Conservation (phyloP, 108 stramenopile species). For the Cyclotella sp. region DNA sequence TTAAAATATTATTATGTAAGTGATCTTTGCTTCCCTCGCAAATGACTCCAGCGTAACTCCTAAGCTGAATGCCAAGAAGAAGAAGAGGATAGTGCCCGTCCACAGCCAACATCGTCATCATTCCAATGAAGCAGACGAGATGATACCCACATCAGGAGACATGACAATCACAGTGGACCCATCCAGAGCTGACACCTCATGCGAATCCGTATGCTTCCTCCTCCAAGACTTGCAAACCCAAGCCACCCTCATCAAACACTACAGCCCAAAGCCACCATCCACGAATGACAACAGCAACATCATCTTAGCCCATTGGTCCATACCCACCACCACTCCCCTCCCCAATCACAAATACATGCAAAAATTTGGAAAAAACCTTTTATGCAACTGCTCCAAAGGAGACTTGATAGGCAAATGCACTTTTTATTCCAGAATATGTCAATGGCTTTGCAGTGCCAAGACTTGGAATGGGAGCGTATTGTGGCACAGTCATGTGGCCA, state of each 20-base stretch:
- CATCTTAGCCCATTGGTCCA: constrained; percentile 22
- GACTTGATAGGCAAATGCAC: constrained; percentile 28
- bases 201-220: constrained; percentile 29
- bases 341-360: constrained; percentile 44
- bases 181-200: neutral
- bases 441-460: constrained; percentile 38
- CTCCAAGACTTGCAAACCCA: constrained; percentile 32
- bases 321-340: constrained; percentile 13
- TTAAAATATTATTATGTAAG: no score
- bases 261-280: neutral
- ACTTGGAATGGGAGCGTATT: constrained; percentile 22
- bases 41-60: neutral
- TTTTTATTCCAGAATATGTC: constrained; percentile 36
- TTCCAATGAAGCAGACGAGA: neutral
- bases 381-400: constrained; percentile 27
- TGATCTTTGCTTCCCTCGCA: no score
- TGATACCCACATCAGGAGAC: neutral
- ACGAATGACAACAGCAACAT: neutral
- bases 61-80: neutral
- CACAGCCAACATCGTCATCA: neutral
- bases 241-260: constrained; percentile 38
- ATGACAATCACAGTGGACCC: neutral
- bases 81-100: constrained; percentile 6
- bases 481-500: constrained; percentile 14
- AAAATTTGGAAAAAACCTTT: constrained; percentile 24